These are phyloP conservation scores for Cystobasidiaceae sp. DNA, from an alignment of 1,284 basidiomycete species.

Conservation along the genomic window DNA sequence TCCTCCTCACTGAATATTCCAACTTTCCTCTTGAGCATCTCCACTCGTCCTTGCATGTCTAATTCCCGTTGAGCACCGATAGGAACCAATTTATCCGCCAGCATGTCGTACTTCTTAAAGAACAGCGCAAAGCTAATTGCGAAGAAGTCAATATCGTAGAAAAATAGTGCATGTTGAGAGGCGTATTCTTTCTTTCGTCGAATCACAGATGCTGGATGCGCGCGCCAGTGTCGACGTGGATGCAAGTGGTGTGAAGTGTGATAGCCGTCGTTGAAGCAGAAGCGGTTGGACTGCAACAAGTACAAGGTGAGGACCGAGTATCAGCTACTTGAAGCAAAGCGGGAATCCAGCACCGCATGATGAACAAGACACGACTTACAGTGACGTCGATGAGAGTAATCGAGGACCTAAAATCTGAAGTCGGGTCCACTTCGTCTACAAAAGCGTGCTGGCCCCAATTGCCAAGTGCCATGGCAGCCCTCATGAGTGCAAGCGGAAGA, in stretches of 20 bases:
- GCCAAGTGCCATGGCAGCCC: conserved; percentile 14
- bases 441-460: conserved; percentile 23
- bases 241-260: conserved; percentile 24
- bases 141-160: conserved; percentile 28
- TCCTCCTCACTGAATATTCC: conserved; percentile 10
- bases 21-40: conserved; percentile 11
- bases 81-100: conserved; percentile 14
- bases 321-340: background rate
- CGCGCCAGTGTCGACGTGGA: conserved; percentile 24
- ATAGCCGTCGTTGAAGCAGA: conserved; percentile 29
- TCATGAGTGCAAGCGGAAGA: conserved; percentile 9
- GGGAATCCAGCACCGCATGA: background rate
- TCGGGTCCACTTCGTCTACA: conserved; percentile 17
- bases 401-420: conserved; percentile 14
- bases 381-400: conserved; percentile 21
- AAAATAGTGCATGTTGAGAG: conserved; percentile 9
- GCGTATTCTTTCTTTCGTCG: conserved; percentile 7
- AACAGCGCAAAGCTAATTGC: conserved; percentile 13
- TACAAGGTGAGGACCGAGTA: too few species aligned
- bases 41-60: background rate
- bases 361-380: background rate
- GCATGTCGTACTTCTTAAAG: conserved; percentile 8
- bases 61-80: conserved; percentile 7
- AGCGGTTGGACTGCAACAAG: conserved; percentile 20
- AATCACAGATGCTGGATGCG: conserved; percentile 3